Evolutionary conservation across 352 stramenopile genomes (phyloP).

Genomic region (Pythium oligandrum): DNA sequence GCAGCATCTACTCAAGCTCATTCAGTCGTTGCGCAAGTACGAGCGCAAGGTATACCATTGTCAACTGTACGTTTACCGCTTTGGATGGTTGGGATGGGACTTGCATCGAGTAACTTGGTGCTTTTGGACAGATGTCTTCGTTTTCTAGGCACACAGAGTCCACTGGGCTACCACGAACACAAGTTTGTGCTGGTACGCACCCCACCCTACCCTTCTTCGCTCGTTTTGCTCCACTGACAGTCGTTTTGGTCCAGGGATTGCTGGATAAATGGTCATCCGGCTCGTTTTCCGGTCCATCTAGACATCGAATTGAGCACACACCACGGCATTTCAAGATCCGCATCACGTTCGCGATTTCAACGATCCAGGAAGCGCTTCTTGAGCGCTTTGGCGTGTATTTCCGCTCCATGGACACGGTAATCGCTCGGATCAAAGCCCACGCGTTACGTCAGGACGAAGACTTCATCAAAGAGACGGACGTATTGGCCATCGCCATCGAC

Average conservation of each 20-base stretch:
- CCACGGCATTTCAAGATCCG: constrained; percentile 61
- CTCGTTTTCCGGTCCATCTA: constrained; percentile 44
- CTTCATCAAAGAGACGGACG: constrained; percentile 56
- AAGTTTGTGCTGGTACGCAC: constrained; percentile 62
- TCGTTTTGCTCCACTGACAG: no score
- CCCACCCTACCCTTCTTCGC: no score
- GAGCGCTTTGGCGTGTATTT: constrained; percentile 69
- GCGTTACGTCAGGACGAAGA: constrained; percentile 40
- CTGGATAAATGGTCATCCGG: constrained; percentile 59
- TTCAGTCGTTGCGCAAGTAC: constrained; percentile 72
- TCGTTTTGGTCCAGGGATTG: constrained; percentile 21
- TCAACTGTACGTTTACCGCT: constrained; percentile 34
- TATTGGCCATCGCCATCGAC: constrained; percentile 55
- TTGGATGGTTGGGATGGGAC: not conserved
- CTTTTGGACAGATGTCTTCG: constrained; percentile 31
- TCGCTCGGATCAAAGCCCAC: constrained; percentile 32
- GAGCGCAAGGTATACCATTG: constrained; percentile 63
- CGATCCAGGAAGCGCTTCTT: constrained; percentile 45
- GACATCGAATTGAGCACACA: constrained; percentile 47
- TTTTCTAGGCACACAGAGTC: constrained; percentile 64
- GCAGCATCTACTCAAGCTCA: constrained; percentile 71
- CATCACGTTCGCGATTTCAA: constrained; percentile 39
- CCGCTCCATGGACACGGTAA: constrained; percentile 40
- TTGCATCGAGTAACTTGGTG: not conserved
- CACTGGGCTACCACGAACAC: constrained; percentile 65